Evolutionary conservation across 1,284 basidiomycete species (phyloP).

Genomic region (Bjerkandera adusta): DNA sequence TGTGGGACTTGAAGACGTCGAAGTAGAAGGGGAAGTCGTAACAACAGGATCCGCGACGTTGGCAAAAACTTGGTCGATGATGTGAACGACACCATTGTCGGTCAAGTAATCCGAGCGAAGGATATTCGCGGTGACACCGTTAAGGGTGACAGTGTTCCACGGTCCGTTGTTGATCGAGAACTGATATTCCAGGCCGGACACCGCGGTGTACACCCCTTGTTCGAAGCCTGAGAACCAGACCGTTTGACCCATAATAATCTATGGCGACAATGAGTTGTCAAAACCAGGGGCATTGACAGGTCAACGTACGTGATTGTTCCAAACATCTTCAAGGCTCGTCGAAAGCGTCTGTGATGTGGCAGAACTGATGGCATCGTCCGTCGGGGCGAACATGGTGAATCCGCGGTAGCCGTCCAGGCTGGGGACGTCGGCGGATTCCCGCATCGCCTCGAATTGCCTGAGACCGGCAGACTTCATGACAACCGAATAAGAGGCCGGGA

Average conservation of each 20-base stretch:
- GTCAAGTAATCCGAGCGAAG: constrained; percentile 1
- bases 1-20: background rate
- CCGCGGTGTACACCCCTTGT: background rate
- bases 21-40: background rate
- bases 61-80: constrained; percentile 6
- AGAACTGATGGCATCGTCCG: constrained; percentile 4
- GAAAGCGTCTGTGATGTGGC: background rate
- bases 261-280: background rate
- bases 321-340: background rate
- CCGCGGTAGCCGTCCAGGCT: background rate
- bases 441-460: background rate
- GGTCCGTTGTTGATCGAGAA: background rate
- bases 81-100: constrained; percentile 7
- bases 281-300: background rate
- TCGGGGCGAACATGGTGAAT: constrained; percentile 9
- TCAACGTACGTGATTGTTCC: constrained; percentile 10
- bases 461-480: background rate
- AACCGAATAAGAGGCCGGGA: constrained; percentile 2
- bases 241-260: constrained; percentile 8
- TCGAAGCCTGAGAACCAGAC: constrained; percentile 4
- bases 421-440: background rate
- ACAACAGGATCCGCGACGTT: background rate
- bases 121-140: constrained; percentile 10
- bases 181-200: constrained; percentile 2
- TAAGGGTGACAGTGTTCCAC: constrained; percentile 1